Conservation (phyloP, 2,329 filamentous ascomycete species). For the Curvularia sp. region DNA sequence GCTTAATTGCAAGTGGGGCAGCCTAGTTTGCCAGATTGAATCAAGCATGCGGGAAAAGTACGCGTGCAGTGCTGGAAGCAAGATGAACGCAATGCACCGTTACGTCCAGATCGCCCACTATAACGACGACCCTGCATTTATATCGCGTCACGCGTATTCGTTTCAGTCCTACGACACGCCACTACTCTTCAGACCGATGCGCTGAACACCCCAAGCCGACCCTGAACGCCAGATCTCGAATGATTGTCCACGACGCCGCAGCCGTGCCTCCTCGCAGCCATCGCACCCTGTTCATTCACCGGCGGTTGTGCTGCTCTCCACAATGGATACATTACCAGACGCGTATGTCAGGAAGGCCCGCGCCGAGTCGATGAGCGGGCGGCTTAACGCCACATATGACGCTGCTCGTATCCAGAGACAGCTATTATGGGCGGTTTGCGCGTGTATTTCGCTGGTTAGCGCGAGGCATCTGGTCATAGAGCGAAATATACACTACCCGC, state of each 20-base stretch:
- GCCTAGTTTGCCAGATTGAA: conserved; percentile 5
- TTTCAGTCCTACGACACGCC: neutral
- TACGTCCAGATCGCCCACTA: neutral
- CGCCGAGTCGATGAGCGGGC: conserved; percentile 2
- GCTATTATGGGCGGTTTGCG: conserved; percentile 24
- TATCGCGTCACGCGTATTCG: neutral
- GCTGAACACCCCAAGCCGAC: conserved; percentile 2
- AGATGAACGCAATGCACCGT: conserved; percentile 1
- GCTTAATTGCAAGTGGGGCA: conserved; percentile 5
- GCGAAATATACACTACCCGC: conserved; percentile 31
- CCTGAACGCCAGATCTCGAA: neutral
- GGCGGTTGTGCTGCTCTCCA: neutral
- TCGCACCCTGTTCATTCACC: neutral
- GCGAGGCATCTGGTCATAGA: conserved; percentile 32
- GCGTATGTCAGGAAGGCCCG: conserved; percentile 2
- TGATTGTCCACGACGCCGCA: neutral
- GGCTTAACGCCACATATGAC: neutral
- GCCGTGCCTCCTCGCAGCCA: neutral
- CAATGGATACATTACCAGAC: neutral
- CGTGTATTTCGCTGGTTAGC: conserved; percentile 24
- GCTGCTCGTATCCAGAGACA: conserved; percentile 4
- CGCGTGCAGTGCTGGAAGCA: neutral
- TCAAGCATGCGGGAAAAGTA: conserved; percentile 2
- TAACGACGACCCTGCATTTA: neutral
- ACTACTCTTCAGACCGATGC: neutral